A percentile compares a stretch with the other conserved stretches of the same genome.
Conservation (phyloP, 768 basidiomycete species). For the Collybia sp. region DNA sequence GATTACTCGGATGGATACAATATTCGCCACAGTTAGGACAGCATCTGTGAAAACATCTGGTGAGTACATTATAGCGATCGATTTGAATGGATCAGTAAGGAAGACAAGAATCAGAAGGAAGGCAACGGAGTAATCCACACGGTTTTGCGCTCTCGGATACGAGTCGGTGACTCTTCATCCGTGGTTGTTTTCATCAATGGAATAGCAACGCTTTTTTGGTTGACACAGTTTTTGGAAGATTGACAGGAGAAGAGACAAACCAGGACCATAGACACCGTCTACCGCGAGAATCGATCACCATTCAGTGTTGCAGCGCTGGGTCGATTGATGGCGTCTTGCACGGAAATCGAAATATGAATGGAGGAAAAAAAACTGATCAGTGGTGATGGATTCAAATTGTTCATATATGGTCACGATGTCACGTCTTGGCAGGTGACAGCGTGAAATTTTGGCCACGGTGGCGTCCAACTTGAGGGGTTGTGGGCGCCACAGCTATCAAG, state of each 20-base stretch:
- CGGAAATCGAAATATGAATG: not conserved
- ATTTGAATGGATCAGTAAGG: conserved; percentile 12
- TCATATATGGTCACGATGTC: no score
- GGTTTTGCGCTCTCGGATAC: conserved; percentile 32
- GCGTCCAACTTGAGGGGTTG: no score
- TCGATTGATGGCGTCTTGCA: not conserved
- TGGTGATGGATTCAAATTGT: no score
- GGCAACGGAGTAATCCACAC: conserved; percentile 65
- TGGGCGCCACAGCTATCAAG: no score
- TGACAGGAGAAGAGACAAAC: conserved; percentile 1
- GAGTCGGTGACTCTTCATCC: conserved; percentile 25
- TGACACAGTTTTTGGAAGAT: not conserved
- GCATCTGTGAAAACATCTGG: not conserved
- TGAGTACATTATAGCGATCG: not conserved
- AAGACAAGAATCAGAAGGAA: conserved; percentile 45
- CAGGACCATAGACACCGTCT: conserved; percentile 8
- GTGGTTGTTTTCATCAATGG: conserved; percentile 21
- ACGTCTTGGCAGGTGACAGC: no score
- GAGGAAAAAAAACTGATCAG: not conserved
- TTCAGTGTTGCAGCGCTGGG: not conserved
- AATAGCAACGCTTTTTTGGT: not conserved
- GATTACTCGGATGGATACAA: conserved; percentile 3
- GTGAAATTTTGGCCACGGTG: no score
- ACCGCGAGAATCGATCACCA: not conserved
- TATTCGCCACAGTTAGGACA: not conserved